Evolutionary conservation across 805 yeast species (phyloP), one percentile per base, ranked within the genome.

Genomic region (Wickerhamiella nectarea): DNA sequence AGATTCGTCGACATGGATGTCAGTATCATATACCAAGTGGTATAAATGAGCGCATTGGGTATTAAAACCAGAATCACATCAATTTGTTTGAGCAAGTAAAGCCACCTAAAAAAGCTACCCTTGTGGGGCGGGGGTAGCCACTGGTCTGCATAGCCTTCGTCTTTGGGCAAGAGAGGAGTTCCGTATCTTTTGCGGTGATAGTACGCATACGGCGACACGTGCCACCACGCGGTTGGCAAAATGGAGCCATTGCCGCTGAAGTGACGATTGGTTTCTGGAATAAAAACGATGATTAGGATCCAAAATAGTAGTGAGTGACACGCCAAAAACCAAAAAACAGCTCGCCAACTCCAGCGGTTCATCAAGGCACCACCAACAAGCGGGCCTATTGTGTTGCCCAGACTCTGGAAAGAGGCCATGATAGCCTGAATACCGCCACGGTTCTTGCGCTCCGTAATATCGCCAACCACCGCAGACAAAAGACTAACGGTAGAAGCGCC

Each of bases 361-460:
- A 73, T 67, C 56, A 73, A 52, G 1, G 64, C 62, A 4, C 76
- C 68, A 6, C 78, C 78, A 18, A 84, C 62, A n/a, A 86, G 62
- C 0, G 93, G 84, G 9, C 93, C 89, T 49, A 84, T 67, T 2
- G 84, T 85, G 53, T 78, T 79, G 1, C 94, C 94, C 6, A 80
- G 52, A 25, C 80, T 67, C 14, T 78, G 74, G 35, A 77, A 64
- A 0, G 93, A 89, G 14, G 74, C 57, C 1, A 75, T 72, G 14
- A 77, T 52, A 0, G 93, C 91, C 35, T 78, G 75, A 50, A 72
- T 71, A 1, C 76, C 71, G 12, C 94, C 95, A 52, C 95, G 68
- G 46, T 76, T 75, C 8, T 65, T 68, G 20, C 78, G 64, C 0
- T 76, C 70, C 2, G 85, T 75, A 19, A 78, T 62, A 61, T 85